phyloP scores from a whole-genome alignment of 75 land plant genomes.

The Ceratopteris richardii region DNA sequence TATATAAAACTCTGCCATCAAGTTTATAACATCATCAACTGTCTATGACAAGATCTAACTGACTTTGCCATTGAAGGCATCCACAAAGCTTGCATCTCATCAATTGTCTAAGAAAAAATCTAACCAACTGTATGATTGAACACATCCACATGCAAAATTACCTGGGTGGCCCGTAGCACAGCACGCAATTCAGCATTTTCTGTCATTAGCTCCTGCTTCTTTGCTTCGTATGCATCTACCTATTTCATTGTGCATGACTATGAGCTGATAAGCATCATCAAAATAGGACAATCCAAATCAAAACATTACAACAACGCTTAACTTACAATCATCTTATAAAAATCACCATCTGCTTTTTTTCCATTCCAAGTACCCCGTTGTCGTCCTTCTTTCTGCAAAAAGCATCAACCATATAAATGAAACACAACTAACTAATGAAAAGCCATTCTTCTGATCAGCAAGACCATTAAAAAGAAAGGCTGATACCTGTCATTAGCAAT shows the following conservation, averaged over 20 bases:
- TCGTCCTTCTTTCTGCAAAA: constrained; percentile 88
- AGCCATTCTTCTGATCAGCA: too few relatives aligned
- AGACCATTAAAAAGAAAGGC: too few relatives aligned
- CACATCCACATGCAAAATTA: too few relatives aligned
- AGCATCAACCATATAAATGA: background rate
- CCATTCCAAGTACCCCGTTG: constrained; percentile 99
- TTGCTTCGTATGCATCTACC: constrained; percentile 97
- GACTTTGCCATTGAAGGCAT: too few relatives aligned
- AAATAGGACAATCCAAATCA: background rate
- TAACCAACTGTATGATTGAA: too few relatives aligned
- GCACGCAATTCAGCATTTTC: constrained; percentile 92
- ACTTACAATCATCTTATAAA: constrained; percentile 92
- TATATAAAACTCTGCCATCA: too few relatives aligned
- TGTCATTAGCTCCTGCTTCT: constrained; percentile 89
- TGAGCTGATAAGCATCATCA: background rate
- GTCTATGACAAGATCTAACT: too few relatives aligned
- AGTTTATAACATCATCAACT: too few relatives aligned
- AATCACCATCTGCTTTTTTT: constrained; percentile 94
- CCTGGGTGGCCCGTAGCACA: constrained; percentile 92
- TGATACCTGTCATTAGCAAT: too few relatives aligned
- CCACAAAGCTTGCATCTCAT: too few relatives aligned
- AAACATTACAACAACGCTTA: background rate
- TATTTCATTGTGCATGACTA: constrained; percentile 8
- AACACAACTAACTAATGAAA: background rate
- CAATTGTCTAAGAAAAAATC: too few relatives aligned